Evolutionary conservation across 78 protist species (phyloP).

Genomic region (Bodo saltans): DNA sequence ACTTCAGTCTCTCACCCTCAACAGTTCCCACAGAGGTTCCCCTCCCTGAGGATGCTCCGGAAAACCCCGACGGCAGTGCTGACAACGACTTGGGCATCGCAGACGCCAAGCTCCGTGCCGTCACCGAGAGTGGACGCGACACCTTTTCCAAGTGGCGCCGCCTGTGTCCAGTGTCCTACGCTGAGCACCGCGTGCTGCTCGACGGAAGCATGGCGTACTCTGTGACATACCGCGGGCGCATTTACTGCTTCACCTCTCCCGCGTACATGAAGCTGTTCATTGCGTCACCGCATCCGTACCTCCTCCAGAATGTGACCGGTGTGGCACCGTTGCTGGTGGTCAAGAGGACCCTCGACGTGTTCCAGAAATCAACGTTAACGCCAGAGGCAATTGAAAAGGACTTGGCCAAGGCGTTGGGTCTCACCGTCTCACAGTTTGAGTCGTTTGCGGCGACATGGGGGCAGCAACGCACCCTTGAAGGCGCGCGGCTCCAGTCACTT

Average conservation of each 20-base stretch:
- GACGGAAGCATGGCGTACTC: background rate
- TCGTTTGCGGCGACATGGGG: background rate
- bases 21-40: background rate
- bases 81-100: background rate
- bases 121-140: background rate
- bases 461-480: too few relatives aligned
- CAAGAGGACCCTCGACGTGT: background rate
- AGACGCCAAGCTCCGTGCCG: background rate
- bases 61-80: background rate
- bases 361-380: background rate
- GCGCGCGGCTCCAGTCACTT: too few relatives aligned
- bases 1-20: background rate
- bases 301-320: background rate
- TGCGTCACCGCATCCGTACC: background rate
- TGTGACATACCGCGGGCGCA: background rate
- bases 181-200: background rate
- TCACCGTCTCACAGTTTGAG: background rate
- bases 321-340: background rate
- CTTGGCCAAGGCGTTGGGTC: background rate
- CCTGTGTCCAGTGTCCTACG: background rate
- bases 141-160: background rate
- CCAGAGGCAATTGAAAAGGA: background rate
- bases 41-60: background rate
- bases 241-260: background rate
- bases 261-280: background rate